Percentiles rank a stretch among this genome's conserved stretches.
Evolutionary conservation across 208 protist species (phyloP).

Genomic region (Angomonas deanei): DNA sequence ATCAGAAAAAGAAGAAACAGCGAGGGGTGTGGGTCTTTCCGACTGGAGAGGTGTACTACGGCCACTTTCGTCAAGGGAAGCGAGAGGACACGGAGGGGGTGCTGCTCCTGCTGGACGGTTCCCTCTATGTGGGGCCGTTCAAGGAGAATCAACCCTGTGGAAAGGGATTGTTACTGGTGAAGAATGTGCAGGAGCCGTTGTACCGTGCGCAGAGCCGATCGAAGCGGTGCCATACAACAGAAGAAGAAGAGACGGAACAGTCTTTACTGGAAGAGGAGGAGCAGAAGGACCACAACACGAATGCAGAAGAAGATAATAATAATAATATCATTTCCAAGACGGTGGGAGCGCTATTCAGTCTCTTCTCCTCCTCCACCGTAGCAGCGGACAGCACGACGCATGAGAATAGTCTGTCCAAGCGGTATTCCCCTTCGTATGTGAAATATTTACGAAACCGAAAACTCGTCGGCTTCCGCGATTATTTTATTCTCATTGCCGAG

Average conservation of each 20-base stretch:
- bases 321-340: constrained; percentile 3
- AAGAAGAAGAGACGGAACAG: background rate
- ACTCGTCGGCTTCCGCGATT: constrained; percentile 1
- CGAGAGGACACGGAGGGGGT: constrained; percentile 22
- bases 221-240: background rate
- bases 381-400: background rate
- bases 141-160: constrained; percentile 47
- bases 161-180: constrained; percentile 50
- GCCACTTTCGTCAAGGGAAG: constrained; percentile 38
- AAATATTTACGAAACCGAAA: constrained; percentile 1
- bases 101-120: constrained; percentile 70
- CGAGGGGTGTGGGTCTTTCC: constrained; percentile 59
- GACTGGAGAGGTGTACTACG: constrained; percentile 71
- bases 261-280: background rate
- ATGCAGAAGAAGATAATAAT: background rate
- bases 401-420: background rate
- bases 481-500: background rate
- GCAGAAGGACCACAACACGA: background rate
- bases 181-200: constrained; percentile 39
- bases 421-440: background rate
- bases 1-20: background rate
- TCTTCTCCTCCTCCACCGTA: background rate
- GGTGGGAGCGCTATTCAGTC: background rate
- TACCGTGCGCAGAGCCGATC: constrained; percentile 16
- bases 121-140: constrained; percentile 67